Conservation (phyloP, 2,329 filamentous ascomycete genomes). For the Calonectria ilicicola region DNA sequence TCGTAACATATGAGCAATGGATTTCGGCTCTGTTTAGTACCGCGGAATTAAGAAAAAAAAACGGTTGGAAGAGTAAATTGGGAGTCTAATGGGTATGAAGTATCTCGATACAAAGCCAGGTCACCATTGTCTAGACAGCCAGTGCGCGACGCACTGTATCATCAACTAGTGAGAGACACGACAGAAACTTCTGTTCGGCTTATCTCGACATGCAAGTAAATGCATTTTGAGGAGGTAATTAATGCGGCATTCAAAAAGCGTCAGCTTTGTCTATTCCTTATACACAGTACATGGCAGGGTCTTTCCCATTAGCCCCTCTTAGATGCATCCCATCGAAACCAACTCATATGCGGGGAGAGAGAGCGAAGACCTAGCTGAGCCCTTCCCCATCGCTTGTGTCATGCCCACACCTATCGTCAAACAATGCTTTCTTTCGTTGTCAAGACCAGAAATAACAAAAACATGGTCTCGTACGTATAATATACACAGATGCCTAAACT, state of each 20-base stretch:
- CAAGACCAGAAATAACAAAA: constrained; percentile 30
- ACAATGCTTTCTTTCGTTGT: constrained; percentile 28
- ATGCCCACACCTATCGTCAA: constrained; percentile 28
- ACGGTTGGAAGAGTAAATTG: too few relatives aligned
- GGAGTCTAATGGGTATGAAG: too few relatives aligned
- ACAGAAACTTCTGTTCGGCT: neutral
- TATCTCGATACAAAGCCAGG: too few relatives aligned
- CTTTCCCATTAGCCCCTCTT: constrained; percentile 34
- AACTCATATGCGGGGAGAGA: constrained; percentile 22
- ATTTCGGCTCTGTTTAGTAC: too few relatives aligned
- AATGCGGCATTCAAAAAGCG: constrained; percentile 22
- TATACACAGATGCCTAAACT: constrained; percentile 42
- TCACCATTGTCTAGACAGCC: too few relatives aligned
- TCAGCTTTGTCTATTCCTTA: constrained; percentile 47
- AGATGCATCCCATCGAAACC: constrained; percentile 37
- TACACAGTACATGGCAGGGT: constrained; percentile 46
- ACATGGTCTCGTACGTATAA: constrained; percentile 37
- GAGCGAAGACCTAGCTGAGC: constrained; percentile 15
- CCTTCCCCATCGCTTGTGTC: constrained; percentile 14
- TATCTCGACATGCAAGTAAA: neutral
- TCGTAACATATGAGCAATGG: too few relatives aligned
- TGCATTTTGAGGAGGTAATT: neutral
- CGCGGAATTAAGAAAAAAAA: too few relatives aligned
- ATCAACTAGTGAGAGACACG: too few relatives aligned
- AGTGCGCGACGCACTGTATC: too few relatives aligned